Base-by-base conservation (phyloP, 176 grass and related monocot species). In the Tuctoria greenei region DNA sequence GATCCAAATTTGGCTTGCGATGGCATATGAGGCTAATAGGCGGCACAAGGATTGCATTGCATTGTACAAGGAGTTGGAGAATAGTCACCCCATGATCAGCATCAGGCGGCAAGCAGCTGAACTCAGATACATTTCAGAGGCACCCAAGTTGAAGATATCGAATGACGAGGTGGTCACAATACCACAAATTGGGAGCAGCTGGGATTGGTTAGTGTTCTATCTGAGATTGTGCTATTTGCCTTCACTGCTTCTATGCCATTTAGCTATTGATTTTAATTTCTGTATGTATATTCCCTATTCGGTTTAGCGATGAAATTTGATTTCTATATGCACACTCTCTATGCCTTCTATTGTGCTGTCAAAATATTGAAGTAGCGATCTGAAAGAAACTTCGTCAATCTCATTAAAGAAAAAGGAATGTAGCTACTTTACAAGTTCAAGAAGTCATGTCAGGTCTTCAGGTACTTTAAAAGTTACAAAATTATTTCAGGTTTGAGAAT, bases 1-100 rank as follows among this genome's bases (percentile, higher is more conserved):
- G 95, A 99, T 99, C 62, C 95, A 99, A 79, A 99, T 99, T 84
- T 99, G 95, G 95, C 91, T 99, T 73, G 95, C 95, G 6, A 99
- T 99, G 95, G 95, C 95, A 65, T 99, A 94, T 40, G 91, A 99
- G 72, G 95, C 95, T 65, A 90, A 99, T 50, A 99, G 88, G 60
- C 82, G 95, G 57, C 91, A 92, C 85, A 95, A 83, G 74, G 91
- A 99, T 61, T 99, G 91, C 86, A 99, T 99, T 82, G 91, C 87
- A 4, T 64, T 99, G 76, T 99, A 99, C 89, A 86, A 95, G 73
- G 82, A 99, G 40, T 66, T 99, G 59, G 95, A 99, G 84, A 92
- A 39, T 72, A 72, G 52, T 49, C 95, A 99, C 67, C 95, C 95
- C 6, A 88, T 88, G 78, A 73, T 99, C 59, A 95, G 57, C 80